Base-by-base conservation (phyloP, 192 early-diverging fungal species). In the Coemansia sp. region DNA sequence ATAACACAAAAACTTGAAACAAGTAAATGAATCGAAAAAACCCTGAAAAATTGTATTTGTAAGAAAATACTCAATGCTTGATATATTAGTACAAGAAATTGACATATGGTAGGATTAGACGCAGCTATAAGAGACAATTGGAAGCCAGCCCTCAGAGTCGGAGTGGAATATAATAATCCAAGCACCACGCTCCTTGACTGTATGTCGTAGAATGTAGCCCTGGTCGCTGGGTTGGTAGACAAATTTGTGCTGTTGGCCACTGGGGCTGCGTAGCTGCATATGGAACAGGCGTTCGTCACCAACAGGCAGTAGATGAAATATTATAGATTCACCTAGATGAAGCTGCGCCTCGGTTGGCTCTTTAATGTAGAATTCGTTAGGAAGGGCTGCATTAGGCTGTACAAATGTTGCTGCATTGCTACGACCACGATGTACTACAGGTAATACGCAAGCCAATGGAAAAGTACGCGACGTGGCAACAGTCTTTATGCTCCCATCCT, bases 171-270 rank as follows among this genome's bases (percentile, higher is more conserved):
- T 67, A 5, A 84, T 72, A 33, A 81, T 74, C 83, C 83, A 84
- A 0, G 79, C 78, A n/a, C 83, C 83, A 30, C 79, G 72, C 55
- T 84, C 83, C 66, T 82, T 81, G 72, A 84, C 76, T 0, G 78
- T 63, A 52, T 81, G 78, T 6, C 74, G 71, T n/a, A 84, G 68
- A 6, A 81, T 71, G 53, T 84, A 84, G 2, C 78, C 78, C 63
- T 84, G 83, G 63, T 80, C 79, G 64, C 68, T 71, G 2, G 83
- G 83, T 72, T 84, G 78, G 63, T 84, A 84, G 11, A 81, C 73
- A 64, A 84, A 84, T 72, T 84, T 84, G 61, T 64, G 39, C 53
- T 77, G 79, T 61, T 80, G 75, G 36, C 79, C 74, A 21, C 72
- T 75, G 6, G 83, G 83, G 46, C 78, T 75, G 46, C 79, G 67